phyloP scores from a whole-genome alignment of 2,329 filamentous ascomycete species.

The Claviceps humidiphila region DNA sequence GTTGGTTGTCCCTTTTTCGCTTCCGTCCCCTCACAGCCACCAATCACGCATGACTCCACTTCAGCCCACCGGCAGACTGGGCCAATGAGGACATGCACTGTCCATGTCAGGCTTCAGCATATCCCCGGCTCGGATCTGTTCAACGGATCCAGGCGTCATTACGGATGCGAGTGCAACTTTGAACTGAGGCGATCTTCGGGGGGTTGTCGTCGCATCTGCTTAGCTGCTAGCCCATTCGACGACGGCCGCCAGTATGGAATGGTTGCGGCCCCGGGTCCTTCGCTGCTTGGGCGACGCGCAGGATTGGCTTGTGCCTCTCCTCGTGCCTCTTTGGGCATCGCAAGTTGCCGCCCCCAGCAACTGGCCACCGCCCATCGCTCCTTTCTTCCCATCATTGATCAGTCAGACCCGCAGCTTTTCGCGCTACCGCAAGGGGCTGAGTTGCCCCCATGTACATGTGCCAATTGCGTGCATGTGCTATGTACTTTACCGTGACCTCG shows the following conservation, averaged over 20 bases:
- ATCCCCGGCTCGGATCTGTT: neutral
- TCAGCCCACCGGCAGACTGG: neutral
- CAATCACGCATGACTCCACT: neutral
- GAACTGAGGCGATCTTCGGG: too few relatives aligned
- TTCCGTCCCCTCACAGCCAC: neutral
- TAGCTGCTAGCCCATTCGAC: too few relatives aligned
- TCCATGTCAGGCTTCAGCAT: neutral
- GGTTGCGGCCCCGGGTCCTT: too few relatives aligned
- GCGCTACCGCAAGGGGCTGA: neutral
- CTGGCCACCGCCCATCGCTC: neutral
- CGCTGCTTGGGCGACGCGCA: too few relatives aligned
- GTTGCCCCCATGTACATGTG: neutral
- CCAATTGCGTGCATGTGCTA: neutral
- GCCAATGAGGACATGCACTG: neutral
- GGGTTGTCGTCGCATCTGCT: too few relatives aligned
- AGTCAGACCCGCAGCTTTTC: neutral
- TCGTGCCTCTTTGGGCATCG: too few relatives aligned
- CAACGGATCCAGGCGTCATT: slow-evolving; percentile 1
- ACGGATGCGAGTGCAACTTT: too few relatives aligned
- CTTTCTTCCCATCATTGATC: neutral
- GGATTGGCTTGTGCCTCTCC: too few relatives aligned
- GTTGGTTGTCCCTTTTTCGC: slow-evolving; percentile 21
- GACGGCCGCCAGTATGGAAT: too few relatives aligned
- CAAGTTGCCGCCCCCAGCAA: neutral
- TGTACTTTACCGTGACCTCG: neutral